These are phyloP conservation scores for Pseudonectria foliicola DNA, from an alignment of 2,329 filamentous ascomycete species.

Conservation along the genomic window DNA sequence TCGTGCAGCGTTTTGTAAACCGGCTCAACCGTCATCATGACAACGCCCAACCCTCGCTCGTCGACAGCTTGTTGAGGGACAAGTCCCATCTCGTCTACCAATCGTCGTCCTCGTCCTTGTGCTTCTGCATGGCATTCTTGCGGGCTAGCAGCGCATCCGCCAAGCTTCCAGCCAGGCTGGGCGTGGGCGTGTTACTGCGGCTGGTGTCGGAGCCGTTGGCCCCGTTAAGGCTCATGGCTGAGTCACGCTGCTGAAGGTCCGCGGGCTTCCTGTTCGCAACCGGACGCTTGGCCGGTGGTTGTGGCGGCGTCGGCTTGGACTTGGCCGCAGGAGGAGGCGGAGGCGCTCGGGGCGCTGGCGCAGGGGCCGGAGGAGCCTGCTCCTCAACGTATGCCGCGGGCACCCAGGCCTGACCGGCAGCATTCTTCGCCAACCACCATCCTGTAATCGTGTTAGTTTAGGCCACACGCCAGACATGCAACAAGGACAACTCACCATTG, in stretches of 20 bases:
- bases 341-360: constrained; percentile 55
- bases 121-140: constrained; percentile 68
- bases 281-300: constrained; percentile 75
- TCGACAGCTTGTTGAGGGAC: constrained; percentile 16
- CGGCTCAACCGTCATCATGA: constrained; percentile 12
- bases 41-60: too few relatives aligned
- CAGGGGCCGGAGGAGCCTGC: constrained; percentile 55
- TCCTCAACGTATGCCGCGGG: constrained; percentile 93
- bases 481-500: constrained; percentile 63
- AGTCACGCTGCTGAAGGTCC: constrained; percentile 64
- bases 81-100: constrained; percentile 44
- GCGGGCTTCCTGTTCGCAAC: constrained; percentile 64
- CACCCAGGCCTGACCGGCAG: constrained; percentile 75
- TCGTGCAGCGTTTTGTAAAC: constrained; percentile 10
- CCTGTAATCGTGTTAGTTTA: constrained; percentile 47
- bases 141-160: constrained; percentile 72
- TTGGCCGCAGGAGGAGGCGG: constrained; percentile 53
- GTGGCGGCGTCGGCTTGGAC: constrained; percentile 65
- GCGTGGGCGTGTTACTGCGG: constrained; percentile 63
- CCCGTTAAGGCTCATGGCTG: constrained; percentile 54
- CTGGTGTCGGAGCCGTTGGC: constrained; percentile 52
- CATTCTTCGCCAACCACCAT: constrained; percentile 89
- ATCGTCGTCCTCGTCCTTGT: constrained; percentile 62
- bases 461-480: background rate
- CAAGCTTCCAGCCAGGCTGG: constrained; percentile 64